These are phyloP conservation scores for Ploettnerulaceae sp. DNA, from an alignment of 2,329 filamentous ascomycete genomes.

Conservation along the genomic window DNA sequence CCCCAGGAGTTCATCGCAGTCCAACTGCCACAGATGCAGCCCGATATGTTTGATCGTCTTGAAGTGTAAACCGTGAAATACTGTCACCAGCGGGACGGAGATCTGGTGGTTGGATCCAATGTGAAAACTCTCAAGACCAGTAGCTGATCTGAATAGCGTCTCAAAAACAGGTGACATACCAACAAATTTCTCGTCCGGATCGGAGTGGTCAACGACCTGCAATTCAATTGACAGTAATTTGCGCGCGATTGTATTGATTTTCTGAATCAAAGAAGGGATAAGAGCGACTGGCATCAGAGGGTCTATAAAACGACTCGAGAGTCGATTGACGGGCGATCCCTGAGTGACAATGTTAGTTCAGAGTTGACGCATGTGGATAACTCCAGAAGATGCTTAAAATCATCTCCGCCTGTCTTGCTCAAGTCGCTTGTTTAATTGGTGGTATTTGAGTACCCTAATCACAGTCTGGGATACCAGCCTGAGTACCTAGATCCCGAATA, in stretches of 20 bases:
- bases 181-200: constrained; percentile 52
- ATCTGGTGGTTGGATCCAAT: constrained; percentile 58
- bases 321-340: constrained; percentile 12
- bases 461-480: too few species aligned
- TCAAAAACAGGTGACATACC: constrained; percentile 54
- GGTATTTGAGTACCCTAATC: too few species aligned
- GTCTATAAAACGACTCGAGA: constrained; percentile 53
- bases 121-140: constrained; percentile 57
- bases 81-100: constrained; percentile 50
- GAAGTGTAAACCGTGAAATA: constrained; percentile 60
- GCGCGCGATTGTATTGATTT: constrained; percentile 46
- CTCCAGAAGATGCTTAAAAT: too few species aligned
- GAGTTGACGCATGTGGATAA: too few species aligned
- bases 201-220: constrained; percentile 43
- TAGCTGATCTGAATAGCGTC: constrained; percentile 52
- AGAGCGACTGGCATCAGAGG: constrained; percentile 52
- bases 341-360: too few species aligned
- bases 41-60: constrained; percentile 57
- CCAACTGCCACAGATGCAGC: constrained; percentile 59
- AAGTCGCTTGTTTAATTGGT: too few species aligned
- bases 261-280: constrained; percentile 41
- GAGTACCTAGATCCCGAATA: too few species aligned
- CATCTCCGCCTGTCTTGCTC: too few species aligned
- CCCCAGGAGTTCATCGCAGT: constrained; percentile 54
- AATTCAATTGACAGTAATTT: constrained; percentile 59